These are phyloP conservation scores for Osmanthus fragrans DNA, from an alignment of 257 asterid species.

Conservation along the genomic window DNA sequence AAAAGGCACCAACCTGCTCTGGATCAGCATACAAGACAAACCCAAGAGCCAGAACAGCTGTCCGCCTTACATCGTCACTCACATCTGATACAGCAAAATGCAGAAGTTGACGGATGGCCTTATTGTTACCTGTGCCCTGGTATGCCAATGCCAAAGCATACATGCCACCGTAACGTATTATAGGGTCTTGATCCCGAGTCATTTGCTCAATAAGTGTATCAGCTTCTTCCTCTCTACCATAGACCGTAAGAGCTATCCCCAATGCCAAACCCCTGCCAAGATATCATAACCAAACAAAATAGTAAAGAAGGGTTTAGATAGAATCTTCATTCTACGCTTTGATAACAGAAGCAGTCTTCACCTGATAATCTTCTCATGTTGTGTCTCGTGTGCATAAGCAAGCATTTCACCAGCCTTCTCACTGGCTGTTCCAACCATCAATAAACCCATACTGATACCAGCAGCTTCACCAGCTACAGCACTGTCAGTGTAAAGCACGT, in stretches of 20 bases:
- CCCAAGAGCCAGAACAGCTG: conserved; percentile 98
- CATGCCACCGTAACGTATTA: conserved; percentile 97
- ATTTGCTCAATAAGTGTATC: conserved; percentile 91
- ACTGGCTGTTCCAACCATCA: conserved; percentile 97
- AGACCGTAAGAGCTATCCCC: conserved; percentile 93
- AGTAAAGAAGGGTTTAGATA: neutral
- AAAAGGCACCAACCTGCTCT: conserved; percentile 59
- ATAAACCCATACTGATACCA: conserved; percentile 92
- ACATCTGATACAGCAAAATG: conserved; percentile 99
- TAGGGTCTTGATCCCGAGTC: conserved; percentile 98
- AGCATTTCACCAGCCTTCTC: conserved; percentile 96
- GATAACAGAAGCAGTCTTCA: conserved; percentile 29
- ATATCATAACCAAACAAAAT: conserved; percentile 14
- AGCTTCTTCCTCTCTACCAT: conserved; percentile 97
- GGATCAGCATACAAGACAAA: conserved; percentile 89
- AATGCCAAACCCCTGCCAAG: conserved; percentile 79
- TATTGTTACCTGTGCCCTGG: conserved; percentile 93
- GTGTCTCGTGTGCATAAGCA: conserved; percentile 96
- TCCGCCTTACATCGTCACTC: conserved; percentile 92
- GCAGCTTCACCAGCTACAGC: conserved; percentile 99
- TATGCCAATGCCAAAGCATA: conserved; percentile 96
- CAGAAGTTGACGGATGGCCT: conserved; percentile 89
- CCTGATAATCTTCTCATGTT: conserved; percentile 96
- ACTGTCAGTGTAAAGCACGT: conserved; percentile 86
- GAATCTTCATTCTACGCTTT: neutral